These are phyloP conservation scores for Claviceps monticola DNA, from an alignment of 2,329 filamentous ascomycete genomes.

Conservation along the genomic window DNA sequence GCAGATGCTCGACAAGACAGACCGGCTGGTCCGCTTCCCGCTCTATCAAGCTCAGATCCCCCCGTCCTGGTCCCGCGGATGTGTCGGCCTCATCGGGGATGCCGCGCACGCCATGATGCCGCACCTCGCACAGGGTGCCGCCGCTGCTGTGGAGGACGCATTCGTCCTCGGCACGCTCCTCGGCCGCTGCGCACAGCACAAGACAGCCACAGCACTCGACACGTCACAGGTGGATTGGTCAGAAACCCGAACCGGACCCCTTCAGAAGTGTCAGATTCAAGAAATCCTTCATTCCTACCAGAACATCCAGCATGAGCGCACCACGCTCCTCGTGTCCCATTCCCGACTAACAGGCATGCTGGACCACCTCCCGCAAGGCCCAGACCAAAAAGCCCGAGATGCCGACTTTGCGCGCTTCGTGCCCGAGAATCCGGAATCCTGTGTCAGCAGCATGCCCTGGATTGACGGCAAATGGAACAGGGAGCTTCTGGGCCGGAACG, in stretches of 20 bases:
- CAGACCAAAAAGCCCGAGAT: conserved; percentile 6
- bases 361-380: conserved; percentile 4
- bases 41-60: conserved; percentile 4
- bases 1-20: conserved; percentile 2
- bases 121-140: conserved; percentile 14
- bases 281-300: conserved; percentile 4
- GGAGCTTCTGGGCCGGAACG: conserved; percentile 1
- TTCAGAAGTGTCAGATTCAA: background rate
- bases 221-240: too few relatives aligned
- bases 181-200: conserved; percentile 1
- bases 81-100: conserved; percentile 9
- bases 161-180: conserved; percentile 16
- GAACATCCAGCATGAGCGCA: conserved; percentile 4
- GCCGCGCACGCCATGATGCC: conserved; percentile 12
- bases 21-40: conserved; percentile 5
- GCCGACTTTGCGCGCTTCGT: conserved; percentile 2
- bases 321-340: conserved; percentile 2
- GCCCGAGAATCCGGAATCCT: conserved; percentile 1
- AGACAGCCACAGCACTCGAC: background rate
- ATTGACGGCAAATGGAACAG: conserved; percentile 6
- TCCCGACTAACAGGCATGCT: conserved; percentile 4
- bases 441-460: conserved; percentile 7
- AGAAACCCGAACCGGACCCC: background rate
- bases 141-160: conserved; percentile 14
- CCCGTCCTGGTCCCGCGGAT: conserved; percentile 5